A percentile compares a stretch with the other conserved stretches of the same genome.
Conservation (phyloP, 192 early-diverging fungal genomes). For the Coemansia sp. region DNA sequence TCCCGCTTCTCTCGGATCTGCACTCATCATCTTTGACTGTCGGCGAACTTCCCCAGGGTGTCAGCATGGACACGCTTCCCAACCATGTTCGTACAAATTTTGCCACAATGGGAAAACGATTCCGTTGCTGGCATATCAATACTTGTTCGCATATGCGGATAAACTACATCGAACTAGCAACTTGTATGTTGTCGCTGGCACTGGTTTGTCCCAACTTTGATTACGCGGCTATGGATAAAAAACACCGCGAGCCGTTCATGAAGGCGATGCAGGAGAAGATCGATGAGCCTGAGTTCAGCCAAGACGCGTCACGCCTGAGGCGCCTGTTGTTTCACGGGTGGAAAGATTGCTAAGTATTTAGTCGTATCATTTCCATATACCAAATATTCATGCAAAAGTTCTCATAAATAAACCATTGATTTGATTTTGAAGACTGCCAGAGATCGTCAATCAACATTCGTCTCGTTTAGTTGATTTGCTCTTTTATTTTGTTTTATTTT, state of each 20-base stretch:
- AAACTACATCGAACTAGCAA: neutral
- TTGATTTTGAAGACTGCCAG: neutral
- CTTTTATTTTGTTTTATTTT: too few relatives aligned
- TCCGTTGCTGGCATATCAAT: neutral
- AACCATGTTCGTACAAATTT: neutral
- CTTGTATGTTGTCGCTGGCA: neutral
- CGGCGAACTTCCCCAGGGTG: too few relatives aligned
- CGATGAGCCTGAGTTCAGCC: too few relatives aligned
- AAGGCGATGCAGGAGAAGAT: neutral
- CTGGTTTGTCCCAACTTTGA: neutral
- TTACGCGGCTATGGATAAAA: neutral
- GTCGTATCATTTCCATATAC: neutral
- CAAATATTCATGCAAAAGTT: too few relatives aligned
- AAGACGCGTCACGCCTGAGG: neutral
- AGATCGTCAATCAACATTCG: too few relatives aligned
- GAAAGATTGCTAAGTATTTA: neutral
- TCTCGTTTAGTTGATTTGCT: too few relatives aligned
- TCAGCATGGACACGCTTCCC: neutral
- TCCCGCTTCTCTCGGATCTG: neutral
- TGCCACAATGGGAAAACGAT: neutral
- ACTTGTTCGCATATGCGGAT: neutral
- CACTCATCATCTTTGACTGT: too few relatives aligned
- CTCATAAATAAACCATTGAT: too few relatives aligned
- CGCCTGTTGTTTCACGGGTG: neutral
- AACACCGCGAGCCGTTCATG: neutral